Evolutionary conservation across 768 basidiomycete genomes (phyloP).

Genomic region (Boletus bicolor): DNA sequence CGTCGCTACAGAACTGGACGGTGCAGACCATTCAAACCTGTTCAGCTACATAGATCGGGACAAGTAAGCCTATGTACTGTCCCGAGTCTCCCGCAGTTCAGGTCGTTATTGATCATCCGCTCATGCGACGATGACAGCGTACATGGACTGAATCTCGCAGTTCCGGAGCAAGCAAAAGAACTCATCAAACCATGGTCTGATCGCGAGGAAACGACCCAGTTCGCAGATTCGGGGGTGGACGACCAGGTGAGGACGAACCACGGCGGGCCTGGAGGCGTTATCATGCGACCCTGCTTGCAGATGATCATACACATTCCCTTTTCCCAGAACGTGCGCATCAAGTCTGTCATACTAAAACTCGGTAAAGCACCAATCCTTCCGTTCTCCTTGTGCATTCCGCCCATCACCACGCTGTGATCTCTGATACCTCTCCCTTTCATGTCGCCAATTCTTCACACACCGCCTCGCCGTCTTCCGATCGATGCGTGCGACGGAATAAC

Average conservation of each 20-base stretch:
- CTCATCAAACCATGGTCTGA: constrained; percentile 83
- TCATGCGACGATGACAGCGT: constrained; percentile 44
- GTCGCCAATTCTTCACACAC: constrained; percentile 4
- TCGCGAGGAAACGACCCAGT: constrained; percentile 62
- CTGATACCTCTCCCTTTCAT: constrained; percentile 10
- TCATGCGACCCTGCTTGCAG: constrained; percentile 37
- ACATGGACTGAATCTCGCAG: constrained; percentile 72
- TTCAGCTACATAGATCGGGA: constrained; percentile 61
- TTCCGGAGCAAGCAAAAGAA: constrained; percentile 76
- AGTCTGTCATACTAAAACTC: constrained; percentile 71
- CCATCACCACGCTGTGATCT: constrained; percentile 6
- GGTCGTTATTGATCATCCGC: not conserved
- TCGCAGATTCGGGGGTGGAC: constrained; percentile 77
- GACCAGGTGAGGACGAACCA: constrained; percentile 59
- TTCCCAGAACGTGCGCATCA: constrained; percentile 70
- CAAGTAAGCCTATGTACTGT: constrained; percentile 42
- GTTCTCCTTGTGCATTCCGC: constrained; percentile 5
- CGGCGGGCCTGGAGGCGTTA: not conserved
- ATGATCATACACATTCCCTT: constrained; percentile 82
- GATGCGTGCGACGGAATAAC: constrained; percentile 3
- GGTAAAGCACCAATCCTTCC: constrained; percentile 42
- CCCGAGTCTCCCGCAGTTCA: not conserved
- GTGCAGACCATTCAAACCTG: constrained; percentile 51
- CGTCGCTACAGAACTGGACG: constrained; percentile 42
- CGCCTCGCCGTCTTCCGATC: constrained; percentile 1